Base-by-base conservation (phyloP, 2,329 filamentous ascomycete genomes). In the Verticillium nubilum region DNA sequence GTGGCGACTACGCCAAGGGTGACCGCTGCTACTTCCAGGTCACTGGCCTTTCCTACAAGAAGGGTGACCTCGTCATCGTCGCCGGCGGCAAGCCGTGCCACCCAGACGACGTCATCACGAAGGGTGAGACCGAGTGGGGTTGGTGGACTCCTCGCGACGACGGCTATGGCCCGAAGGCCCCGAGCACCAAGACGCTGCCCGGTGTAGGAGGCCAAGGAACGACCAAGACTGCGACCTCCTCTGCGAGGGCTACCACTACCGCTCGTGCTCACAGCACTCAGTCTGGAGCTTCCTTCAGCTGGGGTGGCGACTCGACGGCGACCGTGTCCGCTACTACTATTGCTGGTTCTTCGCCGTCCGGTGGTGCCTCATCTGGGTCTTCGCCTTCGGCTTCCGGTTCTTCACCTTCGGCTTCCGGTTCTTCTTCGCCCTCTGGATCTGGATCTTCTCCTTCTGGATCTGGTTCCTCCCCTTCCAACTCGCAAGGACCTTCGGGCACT, bases 21-120 rank as follows among this genome's bases (percentile, higher is more conserved):
- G 65, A 72, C 25, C 61, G 71, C 17, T 72, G 70, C 64, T 73
- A 67, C 56, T 72, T 72, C 59, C 60, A 66, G 19, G 67, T 65
- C 37, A 64, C 58, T 5, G 57, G 56, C 9, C 28, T 71, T 2
- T 58, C 61, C 1, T 61, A 64, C 26, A 55, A 67, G 5, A 53
- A 58, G 6, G 35, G 63, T 3, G 58, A 62, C 0, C 58, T 63
- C 1, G 57, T 57, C 1, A 59, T 69, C 26, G 28, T 65, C 26
- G 69, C 66, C 5, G 47, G 26, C 4, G 68, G 67, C 31, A 60
- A 58, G 27, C n/a, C 66, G 5, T 59, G 54, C 23, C 62, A 64
- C 42, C 66, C 67, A 5, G 64, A 67, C 9, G 62, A 67, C 12
- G 31, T 70, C 25, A 66, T 64, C 28, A 53, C 59, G 7, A 55